A percentile compares a stretch with the other conserved stretches of the same genome.
Evolutionary conservation across 2,329 filamentous ascomycete species (phyloP).

Genomic region (Hypoxylon sp.): DNA sequence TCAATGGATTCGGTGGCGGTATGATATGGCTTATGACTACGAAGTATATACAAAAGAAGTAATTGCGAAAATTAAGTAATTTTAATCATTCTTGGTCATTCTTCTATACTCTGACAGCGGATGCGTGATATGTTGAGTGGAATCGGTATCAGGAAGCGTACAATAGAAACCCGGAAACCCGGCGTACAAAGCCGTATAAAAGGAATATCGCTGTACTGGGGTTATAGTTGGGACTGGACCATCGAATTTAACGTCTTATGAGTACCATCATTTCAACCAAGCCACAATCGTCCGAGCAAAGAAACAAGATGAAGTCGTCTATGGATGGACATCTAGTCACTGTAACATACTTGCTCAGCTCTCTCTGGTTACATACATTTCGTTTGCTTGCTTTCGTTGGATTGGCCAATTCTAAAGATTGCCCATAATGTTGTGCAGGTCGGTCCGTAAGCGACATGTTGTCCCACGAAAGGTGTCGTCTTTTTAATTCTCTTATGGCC

Average conservation of each 20-base stretch:
- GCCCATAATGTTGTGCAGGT: not conserved
- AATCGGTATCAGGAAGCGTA: not conserved
- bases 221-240: not conserved
- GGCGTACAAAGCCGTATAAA: too few species aligned
- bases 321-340: not conserved
- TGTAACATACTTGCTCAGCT: not conserved
- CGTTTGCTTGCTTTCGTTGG: not conserved
- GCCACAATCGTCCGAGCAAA: too few species aligned
- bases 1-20: not conserved
- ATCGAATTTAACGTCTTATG: too few species aligned
- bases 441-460: constrained; percentile 11
- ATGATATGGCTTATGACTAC: not conserved
- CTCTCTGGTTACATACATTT: not conserved
- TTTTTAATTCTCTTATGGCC: not conserved
- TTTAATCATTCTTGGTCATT: not conserved
- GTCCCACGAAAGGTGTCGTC: constrained; percentile 2
- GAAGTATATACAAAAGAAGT: not conserved
- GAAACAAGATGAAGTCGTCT: not conserved
- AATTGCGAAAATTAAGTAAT: constrained; percentile 12
- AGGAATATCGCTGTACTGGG: not conserved
- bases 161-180: too few species aligned
- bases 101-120: not conserved
- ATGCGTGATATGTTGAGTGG: not conserved
- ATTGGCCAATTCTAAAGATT: too few species aligned
- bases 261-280: too few species aligned